These are phyloP conservation scores for Cryptococcus wingfieldii DNA, from an alignment of 1,284 basidiomycete species.

Conservation along the genomic window DNA sequence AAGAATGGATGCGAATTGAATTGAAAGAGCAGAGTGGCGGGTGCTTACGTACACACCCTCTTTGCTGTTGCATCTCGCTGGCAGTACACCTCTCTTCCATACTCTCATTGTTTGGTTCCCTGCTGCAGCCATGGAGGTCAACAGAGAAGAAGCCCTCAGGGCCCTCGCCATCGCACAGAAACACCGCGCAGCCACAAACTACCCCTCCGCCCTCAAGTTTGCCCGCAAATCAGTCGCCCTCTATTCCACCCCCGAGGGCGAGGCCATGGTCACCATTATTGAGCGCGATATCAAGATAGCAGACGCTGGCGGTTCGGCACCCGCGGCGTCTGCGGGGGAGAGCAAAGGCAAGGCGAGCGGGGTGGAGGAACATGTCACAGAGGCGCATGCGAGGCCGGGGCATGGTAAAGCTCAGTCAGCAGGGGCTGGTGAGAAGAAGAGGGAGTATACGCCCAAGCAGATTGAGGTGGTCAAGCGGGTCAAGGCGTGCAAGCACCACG, in stretches of 20 bases:
- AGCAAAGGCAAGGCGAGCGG: constrained; percentile 38
- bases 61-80: neutral
- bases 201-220: constrained; percentile 78
- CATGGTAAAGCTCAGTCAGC: constrained; percentile 5
- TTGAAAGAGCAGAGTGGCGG: neutral
- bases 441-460: constrained; percentile 84
- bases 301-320: constrained; percentile 25
- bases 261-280: constrained; percentile 46
- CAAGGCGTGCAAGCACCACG: constrained; percentile 74
- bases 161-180: constrained; percentile 72
- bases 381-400: constrained; percentile 25
- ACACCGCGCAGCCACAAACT: constrained; percentile 67
- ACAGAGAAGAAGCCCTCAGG: constrained; percentile 80
- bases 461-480: constrained; percentile 80
- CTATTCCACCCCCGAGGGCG: constrained; percentile 73
- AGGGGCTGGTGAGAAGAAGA: constrained; percentile 53
- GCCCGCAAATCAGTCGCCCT: constrained; percentile 82
- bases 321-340: constrained; percentile 6
- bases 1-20: neutral
- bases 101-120: neutral
- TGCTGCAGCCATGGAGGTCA: constrained; percentile 65
- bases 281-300: constrained; percentile 37
- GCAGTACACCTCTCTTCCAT: neutral
- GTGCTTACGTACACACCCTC: no score
- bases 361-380: constrained; percentile 47